phyloP scores from a whole-genome alignment of 2,329 filamentous ascomycete genomes.

The Corniculantispora saksenae region DNA sequence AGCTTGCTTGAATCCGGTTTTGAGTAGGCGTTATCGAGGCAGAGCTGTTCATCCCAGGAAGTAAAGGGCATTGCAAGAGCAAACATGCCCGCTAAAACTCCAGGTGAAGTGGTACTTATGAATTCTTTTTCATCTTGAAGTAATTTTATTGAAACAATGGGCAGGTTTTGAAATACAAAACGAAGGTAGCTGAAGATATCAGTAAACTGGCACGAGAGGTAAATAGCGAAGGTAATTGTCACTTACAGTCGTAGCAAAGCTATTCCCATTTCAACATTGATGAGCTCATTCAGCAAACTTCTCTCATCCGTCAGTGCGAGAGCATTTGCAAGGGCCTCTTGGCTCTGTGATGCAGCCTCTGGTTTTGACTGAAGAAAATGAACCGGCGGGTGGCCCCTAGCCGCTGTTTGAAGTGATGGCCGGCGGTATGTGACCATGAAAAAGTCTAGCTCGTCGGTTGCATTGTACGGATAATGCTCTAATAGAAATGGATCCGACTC shows the following conservation, averaged over 20 bases:
- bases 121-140: slow-evolving; percentile 21
- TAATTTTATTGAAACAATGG: slow-evolving; percentile 23
- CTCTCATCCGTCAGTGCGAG: slow-evolving; percentile 19
- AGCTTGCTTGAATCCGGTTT: slow-evolving; percentile 22
- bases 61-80: slow-evolving; percentile 25
- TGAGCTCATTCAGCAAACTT: slow-evolving; percentile 17
- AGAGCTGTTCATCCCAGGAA: slow-evolving; percentile 25
- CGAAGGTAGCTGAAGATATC: slow-evolving; percentile 11
- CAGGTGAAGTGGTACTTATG: slow-evolving; percentile 21
- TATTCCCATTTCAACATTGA: slow-evolving; percentile 21
- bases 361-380: slow-evolving; percentile 23
- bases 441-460: slow-evolving; percentile 33
- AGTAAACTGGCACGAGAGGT: background rate
- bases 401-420: background rate
- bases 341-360: slow-evolving; percentile 14
- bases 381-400: slow-evolving; percentile 11
- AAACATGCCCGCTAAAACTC: slow-evolving; percentile 23
- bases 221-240: background rate
- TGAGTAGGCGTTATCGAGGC: slow-evolving; percentile 25
- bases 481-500: slow-evolving; percentile 22
- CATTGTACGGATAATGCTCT: slow-evolving; percentile 29
- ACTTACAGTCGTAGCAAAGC: slow-evolving; percentile 23
- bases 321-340: slow-evolving; percentile 14
- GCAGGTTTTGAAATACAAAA: slow-evolving; percentile 25
- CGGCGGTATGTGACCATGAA: slow-evolving; percentile 26